Evolutionary conservation across 2,329 filamentous ascomycete genomes (phyloP), one percentile per base, ranked within the genome.

Genomic region (Trichoderma breve): DNA sequence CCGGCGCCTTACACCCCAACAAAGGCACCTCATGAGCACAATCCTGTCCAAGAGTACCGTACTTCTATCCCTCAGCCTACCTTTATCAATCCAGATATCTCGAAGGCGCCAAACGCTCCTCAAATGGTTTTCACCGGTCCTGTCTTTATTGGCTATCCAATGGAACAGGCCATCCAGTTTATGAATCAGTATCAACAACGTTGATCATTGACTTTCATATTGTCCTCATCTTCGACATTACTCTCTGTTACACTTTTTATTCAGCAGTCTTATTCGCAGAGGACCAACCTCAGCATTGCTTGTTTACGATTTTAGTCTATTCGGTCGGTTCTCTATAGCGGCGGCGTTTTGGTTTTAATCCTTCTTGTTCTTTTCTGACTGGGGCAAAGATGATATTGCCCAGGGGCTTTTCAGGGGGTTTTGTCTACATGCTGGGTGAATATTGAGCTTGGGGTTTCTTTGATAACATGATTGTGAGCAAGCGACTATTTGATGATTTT

Each of bases 71-170:
- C 75, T 1, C 84, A 85, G 74, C 88, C 88, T 24, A 79, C 86
- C 1, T 89, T 90, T 71, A 81, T 90, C 75, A 86, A 86, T 74
- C 79, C 85, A 53, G 77, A 80, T 69, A 73, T 81, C 47, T 66
- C 77, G 62, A 80, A 83, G 75, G 77, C 77, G 68, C 75, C 75
- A 6, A 73, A 74, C 51, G 78, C 76, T 11, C 88, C 93, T 11
- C 91, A 92, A 76, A 92, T 98, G 88, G 86, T 97, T 0, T 97
- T 98, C 78, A 97, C 93, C 9, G 95, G 95, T 0, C 95, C 95
- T 0, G 94, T 98, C 0, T 98, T 98, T 78, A 93, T 98, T 76
- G 95, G 95, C 0, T 98, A 97, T 78, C 90, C 92, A 11, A 88
- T 94, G 73, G 93, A 97, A 73, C 91, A 97, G 79, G 92, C 93